These are phyloP conservation scores for Hyaloscypha hepaticicola DNA, from an alignment of 495 filamentous ascomycete genomes.

Conservation along the genomic window DNA sequence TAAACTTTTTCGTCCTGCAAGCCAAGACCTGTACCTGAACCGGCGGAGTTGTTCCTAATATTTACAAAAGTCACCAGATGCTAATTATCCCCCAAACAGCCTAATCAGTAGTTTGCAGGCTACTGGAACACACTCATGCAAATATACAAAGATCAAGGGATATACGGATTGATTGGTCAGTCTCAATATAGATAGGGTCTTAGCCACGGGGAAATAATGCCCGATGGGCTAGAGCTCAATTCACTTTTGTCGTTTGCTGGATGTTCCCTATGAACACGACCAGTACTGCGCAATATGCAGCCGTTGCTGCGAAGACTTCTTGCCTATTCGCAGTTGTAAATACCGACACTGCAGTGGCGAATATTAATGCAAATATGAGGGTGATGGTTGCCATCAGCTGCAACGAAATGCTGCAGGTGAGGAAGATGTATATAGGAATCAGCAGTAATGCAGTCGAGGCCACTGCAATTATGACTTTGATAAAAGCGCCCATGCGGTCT, in stretches of 20 bases:
- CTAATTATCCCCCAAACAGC: too few relatives aligned
- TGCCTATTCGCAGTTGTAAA: slow-evolving; percentile 31
- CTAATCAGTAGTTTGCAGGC: too few relatives aligned
- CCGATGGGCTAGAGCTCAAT: too few relatives aligned
- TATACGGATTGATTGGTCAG: too few relatives aligned
- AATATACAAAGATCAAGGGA: too few relatives aligned
- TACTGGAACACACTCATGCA: too few relatives aligned
- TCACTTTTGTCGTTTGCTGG: slow-evolving; percentile 4
- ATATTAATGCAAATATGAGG: slow-evolving; percentile 16
- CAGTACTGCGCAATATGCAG: slow-evolving; percentile 33
- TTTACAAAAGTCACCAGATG: too few relatives aligned
- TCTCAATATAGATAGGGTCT: too few relatives aligned
- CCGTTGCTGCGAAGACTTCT: slow-evolving; percentile 32
- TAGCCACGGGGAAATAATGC: too few relatives aligned
- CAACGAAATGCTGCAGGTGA: not conserved
- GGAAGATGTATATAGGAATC: slow-evolving; percentile 10
- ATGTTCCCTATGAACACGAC: slow-evolving; percentile 32
- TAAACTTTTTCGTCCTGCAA: too few relatives aligned
- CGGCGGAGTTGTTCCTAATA: too few relatives aligned
- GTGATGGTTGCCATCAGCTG: slow-evolving; percentile 7
- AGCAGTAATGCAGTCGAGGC: slow-evolving; percentile 9
- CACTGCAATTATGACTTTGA: slow-evolving; percentile 12
- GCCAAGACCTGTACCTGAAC: too few relatives aligned
- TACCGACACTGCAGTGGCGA: slow-evolving; percentile 18
- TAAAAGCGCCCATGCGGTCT: not conserved